Evolutionary conservation across 2,329 filamentous ascomycete species (phyloP), one percentile per base, ranked within the genome.

Genomic region (Zymoseptoria pseudotritici): DNA sequence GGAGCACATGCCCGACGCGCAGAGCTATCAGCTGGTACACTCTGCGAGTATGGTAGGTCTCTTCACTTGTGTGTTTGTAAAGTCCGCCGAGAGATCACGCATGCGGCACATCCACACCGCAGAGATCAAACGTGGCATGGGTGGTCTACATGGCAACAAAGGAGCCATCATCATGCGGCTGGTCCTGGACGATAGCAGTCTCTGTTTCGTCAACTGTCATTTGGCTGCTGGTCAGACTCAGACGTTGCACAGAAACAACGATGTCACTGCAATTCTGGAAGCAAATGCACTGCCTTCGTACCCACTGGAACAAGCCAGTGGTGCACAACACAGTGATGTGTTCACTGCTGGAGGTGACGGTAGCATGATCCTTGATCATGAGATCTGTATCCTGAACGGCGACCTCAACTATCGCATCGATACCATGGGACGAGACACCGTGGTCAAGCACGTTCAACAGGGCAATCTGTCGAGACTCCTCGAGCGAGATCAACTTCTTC

Each of bases 371-470:
- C 81, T 97, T 60, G 94, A 99, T 71, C 94, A 99, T 71, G 94
- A 99, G 75, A 88, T 99, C n/a, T 97, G 93, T 73, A 86, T 99
- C 54, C 77, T 97, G 50, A 97, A 97, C 69, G 94, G 94, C 26
- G 94, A 99, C 73, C 82, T 99, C 55, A 99, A 99, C 76, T 99
- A 99, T 74, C 91, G 94, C 63, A 97, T 99, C 70, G 94, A 99
- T 73, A 91, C 92, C 22, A 97, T 97, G 85, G 91, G 91, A 19
- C 89, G 94, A 55, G 91, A 97, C 69, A 91, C 90, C 0, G 93
- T 99, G 2, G 88, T 97, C 58, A 87, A 87, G 61, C 91, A 91
- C 1, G 85, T 97, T 55, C 87, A 89, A 64, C 82, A 87, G 50
- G 87, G 88, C 63, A 96, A 97, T 66, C 80, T 97, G 2, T 71